Evolutionary conservation across 176 grass and related monocot species (phyloP).

Genomic region (Carex scoparia): DNA sequence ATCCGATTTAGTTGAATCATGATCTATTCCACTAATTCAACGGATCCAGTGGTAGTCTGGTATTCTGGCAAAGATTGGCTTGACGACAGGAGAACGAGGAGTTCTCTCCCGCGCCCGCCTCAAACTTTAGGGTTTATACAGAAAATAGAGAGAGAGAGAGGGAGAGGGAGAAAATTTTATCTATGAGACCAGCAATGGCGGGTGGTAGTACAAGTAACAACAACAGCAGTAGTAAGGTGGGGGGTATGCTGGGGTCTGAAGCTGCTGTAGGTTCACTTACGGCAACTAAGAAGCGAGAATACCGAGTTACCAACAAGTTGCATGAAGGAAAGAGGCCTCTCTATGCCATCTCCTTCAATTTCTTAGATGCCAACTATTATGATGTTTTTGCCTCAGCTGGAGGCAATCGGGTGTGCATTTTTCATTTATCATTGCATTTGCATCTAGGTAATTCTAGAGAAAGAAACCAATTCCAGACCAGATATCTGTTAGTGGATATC

Average conservation of each 20-base stretch:
- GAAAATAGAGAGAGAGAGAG: background rate
- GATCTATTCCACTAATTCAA: no score
- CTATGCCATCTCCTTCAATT: slow-evolving; percentile 94
- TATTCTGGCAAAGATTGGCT: background rate
- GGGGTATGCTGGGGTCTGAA: slow-evolving; percentile 53
- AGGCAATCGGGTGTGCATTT: slow-evolving; percentile 48
- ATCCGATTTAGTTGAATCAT: background rate
- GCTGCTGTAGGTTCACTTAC: slow-evolving; percentile 48
- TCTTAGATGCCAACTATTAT: slow-evolving; percentile 75
- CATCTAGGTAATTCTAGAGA: background rate
- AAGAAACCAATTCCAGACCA: background rate
- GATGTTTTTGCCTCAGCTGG: slow-evolving; percentile 78
- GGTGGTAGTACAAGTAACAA: slow-evolving; percentile 18
- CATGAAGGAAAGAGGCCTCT: slow-evolving; percentile 70
- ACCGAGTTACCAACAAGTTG: slow-evolving; percentile 62
- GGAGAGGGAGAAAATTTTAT: background rate
- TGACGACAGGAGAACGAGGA: background rate
- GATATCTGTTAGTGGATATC: background rate
- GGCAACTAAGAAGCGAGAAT: slow-evolving; percentile 54
- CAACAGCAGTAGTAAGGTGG: slow-evolving; percentile 21
- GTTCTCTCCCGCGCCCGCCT: background rate
- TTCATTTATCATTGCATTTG: background rate
- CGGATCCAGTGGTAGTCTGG: background rate
- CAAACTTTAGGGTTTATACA: background rate
- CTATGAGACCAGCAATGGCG: slow-evolving; percentile 8